These are phyloP conservation scores for Penicillium taxi DNA, from an alignment of 495 filamentous ascomycete species.

Conservation along the genomic window DNA sequence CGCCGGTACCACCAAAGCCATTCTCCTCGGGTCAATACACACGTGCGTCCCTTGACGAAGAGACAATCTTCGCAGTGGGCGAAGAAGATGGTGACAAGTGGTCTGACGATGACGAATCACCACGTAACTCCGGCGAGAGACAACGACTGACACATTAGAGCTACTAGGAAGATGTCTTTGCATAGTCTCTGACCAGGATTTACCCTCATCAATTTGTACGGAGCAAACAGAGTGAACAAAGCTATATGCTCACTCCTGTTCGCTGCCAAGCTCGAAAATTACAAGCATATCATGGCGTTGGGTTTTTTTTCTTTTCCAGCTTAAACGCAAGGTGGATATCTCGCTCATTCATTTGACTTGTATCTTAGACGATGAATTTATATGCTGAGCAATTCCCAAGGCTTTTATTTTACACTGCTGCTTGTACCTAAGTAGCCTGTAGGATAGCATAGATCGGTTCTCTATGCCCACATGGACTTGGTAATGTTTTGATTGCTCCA, in stretches of 20 bases:
- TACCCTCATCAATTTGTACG: background rate
- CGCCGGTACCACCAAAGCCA: slow-evolving; percentile 46
- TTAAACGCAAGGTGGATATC: background rate
- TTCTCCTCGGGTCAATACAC: slow-evolving; percentile 35
- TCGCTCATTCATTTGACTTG: background rate
- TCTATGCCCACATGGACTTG: too few relatives aligned
- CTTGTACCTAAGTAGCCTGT: background rate
- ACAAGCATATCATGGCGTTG: slow-evolving; percentile 26
- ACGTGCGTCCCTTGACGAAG: slow-evolving; percentile 74
- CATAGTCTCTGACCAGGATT: background rate
- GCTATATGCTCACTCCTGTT: too few relatives aligned
- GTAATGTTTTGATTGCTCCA: too few relatives aligned
- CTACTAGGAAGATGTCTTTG: background rate
- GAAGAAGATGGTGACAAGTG: slow-evolving; percentile 70
- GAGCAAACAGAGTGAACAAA: too few relatives aligned
- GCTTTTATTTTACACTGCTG: slow-evolving; percentile 4
- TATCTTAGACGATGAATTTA: too few relatives aligned
- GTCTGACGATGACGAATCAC: slow-evolving; percentile 55
- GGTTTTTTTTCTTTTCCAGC: slow-evolving; percentile 4
- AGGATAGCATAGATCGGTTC: too few relatives aligned
- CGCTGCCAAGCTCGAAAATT: slow-evolving; percentile 5
- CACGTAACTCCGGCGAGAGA: slow-evolving; percentile 48
- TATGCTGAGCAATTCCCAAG: too few relatives aligned
- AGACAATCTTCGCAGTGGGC: slow-evolving; percentile 91
- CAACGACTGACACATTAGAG: slow-evolving; percentile 49